phyloP scores from a whole-genome alignment of 2,329 filamentous ascomycete genomes.

The Ilyonectria mors-panacis region DNA sequence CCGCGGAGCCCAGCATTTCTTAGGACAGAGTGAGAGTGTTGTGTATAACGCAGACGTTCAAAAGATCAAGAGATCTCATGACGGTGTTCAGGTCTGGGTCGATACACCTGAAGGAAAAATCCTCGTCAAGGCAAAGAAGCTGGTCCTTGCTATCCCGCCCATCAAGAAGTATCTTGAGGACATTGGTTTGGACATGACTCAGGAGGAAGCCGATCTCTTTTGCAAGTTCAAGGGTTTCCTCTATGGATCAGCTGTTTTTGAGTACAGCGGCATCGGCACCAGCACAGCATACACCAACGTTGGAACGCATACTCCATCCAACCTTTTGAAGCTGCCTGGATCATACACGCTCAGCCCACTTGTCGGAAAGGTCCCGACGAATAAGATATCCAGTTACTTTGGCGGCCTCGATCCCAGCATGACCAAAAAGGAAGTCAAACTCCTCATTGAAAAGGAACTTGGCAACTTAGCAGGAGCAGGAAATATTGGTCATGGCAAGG shows the following conservation, averaged over 20 bases:
- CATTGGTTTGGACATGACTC: constrained; percentile 20
- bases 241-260: constrained; percentile 30
- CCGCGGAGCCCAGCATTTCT: not conserved
- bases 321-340: no score
- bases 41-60: not conserved
- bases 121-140: constrained; percentile 31
- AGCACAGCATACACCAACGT: not conserved
- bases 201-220: constrained; percentile 25
- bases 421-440: no score
- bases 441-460: constrained; percentile 29
- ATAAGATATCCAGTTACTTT: no score
- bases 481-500: not conserved
- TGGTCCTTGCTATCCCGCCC: constrained; percentile 38
- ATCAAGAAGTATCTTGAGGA: constrained; percentile 24
- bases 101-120: not conserved
- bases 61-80: no score
- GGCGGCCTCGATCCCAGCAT: no score
- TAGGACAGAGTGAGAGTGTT: constrained; percentile 1
- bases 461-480: constrained; percentile 19
- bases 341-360: no score
- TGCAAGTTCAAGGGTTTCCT: constrained; percentile 31
- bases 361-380: no score
- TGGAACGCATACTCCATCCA: not conserved
- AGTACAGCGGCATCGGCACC: no score
- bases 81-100: no score